These are phyloP conservation scores for Ceraceosorus bombacis DNA, from an alignment of 1,284 basidiomycete species.

Conservation along the genomic window DNA sequence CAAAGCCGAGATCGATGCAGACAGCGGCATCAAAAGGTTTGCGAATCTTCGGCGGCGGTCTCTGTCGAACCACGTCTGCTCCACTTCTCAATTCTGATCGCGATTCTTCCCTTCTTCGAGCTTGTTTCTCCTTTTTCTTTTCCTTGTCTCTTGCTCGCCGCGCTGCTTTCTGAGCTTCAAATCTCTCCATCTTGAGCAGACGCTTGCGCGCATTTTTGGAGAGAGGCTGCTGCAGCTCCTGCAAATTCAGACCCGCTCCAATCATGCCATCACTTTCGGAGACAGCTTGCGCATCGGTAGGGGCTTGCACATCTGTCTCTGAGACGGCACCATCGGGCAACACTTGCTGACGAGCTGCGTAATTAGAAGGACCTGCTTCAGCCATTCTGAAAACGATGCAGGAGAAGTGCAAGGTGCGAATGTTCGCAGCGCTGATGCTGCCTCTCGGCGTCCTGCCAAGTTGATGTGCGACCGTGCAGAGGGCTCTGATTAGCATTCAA, in stretches of 20 bases:
- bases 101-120: neutral
- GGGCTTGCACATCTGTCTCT: no score
- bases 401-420: no score
- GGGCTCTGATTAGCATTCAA: no score
- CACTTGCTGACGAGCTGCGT: no score
- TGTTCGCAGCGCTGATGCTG: no score
- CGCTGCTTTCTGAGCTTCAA: constrained; percentile 1
- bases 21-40: constrained; percentile 53
- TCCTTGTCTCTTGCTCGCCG: neutral
- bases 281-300: no score
- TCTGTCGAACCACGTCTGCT: neutral
- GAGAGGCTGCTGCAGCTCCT: neutral
- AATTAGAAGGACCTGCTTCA: no score
- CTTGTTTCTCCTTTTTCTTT: neutral
- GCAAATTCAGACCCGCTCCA: neutral
- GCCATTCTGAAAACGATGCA: no score
- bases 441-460: no score
- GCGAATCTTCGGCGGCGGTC: neutral
- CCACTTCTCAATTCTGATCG: neutral
- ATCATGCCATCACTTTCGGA: no score
- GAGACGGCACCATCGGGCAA: no score
- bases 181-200: neutral
- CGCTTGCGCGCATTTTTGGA: constrained; percentile 10
- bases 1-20: constrained; percentile 85
- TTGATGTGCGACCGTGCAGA: no score